Evolutionary conservation across 495 filamentous ascomycete genomes (phyloP).

Genomic region (Penicillium steckii): DNA sequence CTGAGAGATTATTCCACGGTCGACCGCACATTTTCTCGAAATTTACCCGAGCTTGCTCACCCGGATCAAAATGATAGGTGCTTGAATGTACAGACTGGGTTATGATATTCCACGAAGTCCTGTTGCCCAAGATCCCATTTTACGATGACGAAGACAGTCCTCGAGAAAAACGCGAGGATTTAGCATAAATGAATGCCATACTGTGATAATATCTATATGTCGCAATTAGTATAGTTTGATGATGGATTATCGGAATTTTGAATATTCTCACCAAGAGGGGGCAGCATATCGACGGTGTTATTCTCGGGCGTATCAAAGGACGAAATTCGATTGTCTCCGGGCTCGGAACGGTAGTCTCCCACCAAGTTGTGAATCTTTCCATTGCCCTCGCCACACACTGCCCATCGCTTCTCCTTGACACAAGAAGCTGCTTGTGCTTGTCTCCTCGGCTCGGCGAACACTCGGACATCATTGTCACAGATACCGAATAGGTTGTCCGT

Average conservation of each 20-base stretch:
- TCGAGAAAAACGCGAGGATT: constrained; percentile 78
- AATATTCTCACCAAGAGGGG: constrained; percentile 32
- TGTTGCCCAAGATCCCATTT: constrained; percentile 58
- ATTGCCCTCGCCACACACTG: constrained; percentile 70
- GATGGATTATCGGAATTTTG: background rate
- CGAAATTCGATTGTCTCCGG: constrained; percentile 6
- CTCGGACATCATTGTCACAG: background rate
- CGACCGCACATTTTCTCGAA: background rate
- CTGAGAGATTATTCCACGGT: constrained; percentile 58
- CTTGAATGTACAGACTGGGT: constrained; percentile 20
- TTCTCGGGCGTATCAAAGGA: background rate
- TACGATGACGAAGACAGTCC: constrained; percentile 65
- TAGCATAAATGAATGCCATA: constrained; percentile 85
- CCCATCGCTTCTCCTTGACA: constrained; percentile 79
- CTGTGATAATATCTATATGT: constrained; percentile 74
- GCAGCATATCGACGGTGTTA: constrained; percentile 22
- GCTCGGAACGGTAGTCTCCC: constrained; percentile 35
- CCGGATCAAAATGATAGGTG: background rate
- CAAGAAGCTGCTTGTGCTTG: constrained; percentile 25
- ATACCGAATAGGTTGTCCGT: background rate
- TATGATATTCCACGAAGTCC: constrained; percentile 70
- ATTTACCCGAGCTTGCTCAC: background rate
- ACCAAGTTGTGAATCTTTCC: constrained; percentile 74
- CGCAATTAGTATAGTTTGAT: constrained; percentile 1
- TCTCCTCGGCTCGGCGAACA: background rate